Evolutionary conservation across 805 yeast genomes (phyloP).

Genomic region (Sungouiella blattae): DNA sequence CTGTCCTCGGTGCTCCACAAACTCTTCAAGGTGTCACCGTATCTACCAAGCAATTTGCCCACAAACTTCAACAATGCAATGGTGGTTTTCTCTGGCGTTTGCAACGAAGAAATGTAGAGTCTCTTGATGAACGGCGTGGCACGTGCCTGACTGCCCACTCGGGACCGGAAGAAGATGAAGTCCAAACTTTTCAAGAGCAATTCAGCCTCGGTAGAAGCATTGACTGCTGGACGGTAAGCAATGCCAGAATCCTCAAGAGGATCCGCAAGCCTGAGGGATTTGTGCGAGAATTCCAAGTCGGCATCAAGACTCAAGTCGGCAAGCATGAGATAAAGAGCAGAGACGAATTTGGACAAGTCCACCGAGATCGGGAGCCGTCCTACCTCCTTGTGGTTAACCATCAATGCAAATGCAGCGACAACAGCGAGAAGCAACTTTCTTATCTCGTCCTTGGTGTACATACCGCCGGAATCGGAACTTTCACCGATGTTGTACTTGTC

Average conservation of each 20-base stretch:
- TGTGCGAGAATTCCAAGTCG: constrained; percentile 82
- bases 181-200: constrained; percentile 74
- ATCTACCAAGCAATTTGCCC: constrained; percentile 69
- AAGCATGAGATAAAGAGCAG: constrained; percentile 66
- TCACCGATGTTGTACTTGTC: constrained; percentile 16
- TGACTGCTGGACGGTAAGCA: constrained; percentile 64
- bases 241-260: constrained; percentile 48
- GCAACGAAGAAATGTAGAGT: constrained; percentile 60
- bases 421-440: constrained; percentile 79
- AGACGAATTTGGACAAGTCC: constrained; percentile 78
- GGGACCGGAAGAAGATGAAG: constrained; percentile 73
- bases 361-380: constrained; percentile 59
- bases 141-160: constrained; percentile 61
- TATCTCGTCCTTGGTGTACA: constrained; percentile 40
- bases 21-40: constrained; percentile 65
- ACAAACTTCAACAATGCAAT: constrained; percentile 74
- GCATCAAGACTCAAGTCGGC: constrained; percentile 71
- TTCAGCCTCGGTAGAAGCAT: constrained; percentile 87
- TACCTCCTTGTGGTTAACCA: constrained; percentile 60
- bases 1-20: constrained; percentile 86
- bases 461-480: constrained; percentile 24
- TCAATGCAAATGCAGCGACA: constrained; percentile 84
- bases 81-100: constrained; percentile 85
- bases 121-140: constrained; percentile 83
- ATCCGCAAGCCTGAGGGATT: constrained; percentile 75